Conservation (phyloP, 2,329 filamentous ascomycete genomes). For the Paecilomyces variotii region DNA sequence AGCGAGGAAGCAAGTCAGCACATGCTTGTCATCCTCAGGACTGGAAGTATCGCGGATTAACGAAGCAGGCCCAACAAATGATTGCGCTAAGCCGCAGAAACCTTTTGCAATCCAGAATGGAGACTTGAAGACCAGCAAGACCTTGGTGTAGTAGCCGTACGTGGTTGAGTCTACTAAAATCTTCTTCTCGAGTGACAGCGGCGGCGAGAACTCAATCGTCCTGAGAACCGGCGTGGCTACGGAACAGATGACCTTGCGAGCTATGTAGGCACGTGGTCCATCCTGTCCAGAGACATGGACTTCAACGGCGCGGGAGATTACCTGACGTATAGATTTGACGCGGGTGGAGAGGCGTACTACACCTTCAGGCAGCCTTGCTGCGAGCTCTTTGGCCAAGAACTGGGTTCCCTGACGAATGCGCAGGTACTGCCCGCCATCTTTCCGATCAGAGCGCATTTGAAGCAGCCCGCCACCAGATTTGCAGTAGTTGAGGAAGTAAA, state of each 20-base stretch:
- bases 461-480: conserved; percentile 44
- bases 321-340: conserved; percentile 5
- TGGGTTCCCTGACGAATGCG: conserved; percentile 42
- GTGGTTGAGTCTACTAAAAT: conserved; percentile 20
- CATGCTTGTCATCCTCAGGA: conserved; percentile 15
- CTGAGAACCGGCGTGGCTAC: conserved; percentile 43
- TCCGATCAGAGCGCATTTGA: conserved; percentile 44
- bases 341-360: conserved; percentile 16
- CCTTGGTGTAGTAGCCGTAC: conserved; percentile 31
- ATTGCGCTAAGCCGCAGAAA: conserved; percentile 33
- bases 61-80: conserved; percentile 29
- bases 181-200: conserved; percentile 21
- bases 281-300: too few relatives aligned
- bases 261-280: background rate
- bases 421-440: conserved; percentile 46
- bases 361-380: conserved; percentile 21
- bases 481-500: conserved; percentile 50
- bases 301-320: background rate
- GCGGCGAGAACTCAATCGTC: conserved; percentile 40
- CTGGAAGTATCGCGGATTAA: conserved; percentile 35
- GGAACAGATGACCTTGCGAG: conserved; percentile 38
- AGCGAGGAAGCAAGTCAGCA: conserved; percentile 35
- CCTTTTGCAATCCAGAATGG: conserved; percentile 28
- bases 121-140: conserved; percentile 32
- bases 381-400: conserved; percentile 31